Evolutionary conservation across 225 moss, liverwort and hornwort genomes (phyloP), one percentile per base, ranked within the genome.

Genomic region (Ulota crispa): DNA sequence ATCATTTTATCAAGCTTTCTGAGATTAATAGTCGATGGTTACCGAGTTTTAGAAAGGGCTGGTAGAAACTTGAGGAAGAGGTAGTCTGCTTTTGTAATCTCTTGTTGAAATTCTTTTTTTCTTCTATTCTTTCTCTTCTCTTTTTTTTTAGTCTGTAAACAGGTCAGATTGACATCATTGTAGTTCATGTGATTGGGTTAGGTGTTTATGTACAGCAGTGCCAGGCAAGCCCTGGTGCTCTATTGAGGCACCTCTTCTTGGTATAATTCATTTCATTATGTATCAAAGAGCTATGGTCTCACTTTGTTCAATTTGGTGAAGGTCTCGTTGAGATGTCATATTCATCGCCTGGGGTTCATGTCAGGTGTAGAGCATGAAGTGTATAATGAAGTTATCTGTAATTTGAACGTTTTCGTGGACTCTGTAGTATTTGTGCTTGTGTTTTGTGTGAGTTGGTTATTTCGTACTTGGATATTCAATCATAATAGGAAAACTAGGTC

Each of bases 141-240:
- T 0, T 60, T 36, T 10, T 10, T 32, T 20, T 5, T 37, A 7
- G 71, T n/a, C 77, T 83, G 82, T 85, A 53, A 79, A 79, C 66
- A 75, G 68, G 13, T 59, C 30, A 36, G 27, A 75, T 64, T 64
- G 3, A 65, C 72, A 53, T 10, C 36, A 34, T 12, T 41, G 57
- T 81, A 30, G 5, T 56, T 81, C 75, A 81, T 56, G 43, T 43
- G 68, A 73, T 55, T 84, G 68, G 27, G 54, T 78, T 37, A 31
- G 61, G 73, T 55, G 70, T 75, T 70, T 76, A 59, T 18, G 37
- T 7, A 86, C n/a, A 56, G 86, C 77, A 83, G 55, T 83, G 84
- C 67, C 50, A 34, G 67, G 55, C 34, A 43, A 83, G 15, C 53
- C 65, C 27, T 61, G 80, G 67, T 11, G 60, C 77, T 60, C 34